phyloP scores from a whole-genome alignment of 1,139 yeast genomes.

The Protomyces pachydermus region DNA sequence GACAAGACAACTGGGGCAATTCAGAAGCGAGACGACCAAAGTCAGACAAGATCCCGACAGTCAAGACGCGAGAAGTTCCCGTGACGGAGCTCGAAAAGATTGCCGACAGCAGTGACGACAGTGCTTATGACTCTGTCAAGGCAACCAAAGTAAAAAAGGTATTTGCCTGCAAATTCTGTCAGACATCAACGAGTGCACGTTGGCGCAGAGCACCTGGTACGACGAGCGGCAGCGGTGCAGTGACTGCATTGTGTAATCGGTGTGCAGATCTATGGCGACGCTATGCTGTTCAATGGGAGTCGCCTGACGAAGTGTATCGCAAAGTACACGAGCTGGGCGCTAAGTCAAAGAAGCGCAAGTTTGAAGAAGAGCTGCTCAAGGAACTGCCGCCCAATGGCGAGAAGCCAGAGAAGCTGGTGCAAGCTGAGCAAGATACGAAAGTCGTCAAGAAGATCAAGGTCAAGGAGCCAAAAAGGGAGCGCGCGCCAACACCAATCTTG shows the following conservation, averaged over 20 bases:
- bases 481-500: conserved; percentile 32
- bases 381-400: conserved; percentile 43
- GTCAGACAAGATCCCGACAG: conserved; percentile 37
- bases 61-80: conserved; percentile 31
- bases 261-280: conserved; percentile 91
- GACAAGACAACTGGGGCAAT: conserved; percentile 76
- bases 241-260: conserved; percentile 66
- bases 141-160: conserved; percentile 41
- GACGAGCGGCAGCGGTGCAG: conserved; percentile 39
- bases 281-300: conserved; percentile 86
- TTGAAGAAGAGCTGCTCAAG: conserved; percentile 66
- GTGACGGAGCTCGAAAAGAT: conserved; percentile 35
- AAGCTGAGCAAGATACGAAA: neutral
- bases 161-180: conserved; percentile 63
- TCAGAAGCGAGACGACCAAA: conserved; percentile 66
- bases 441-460: conserved; percentile 1
- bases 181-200: conserved; percentile 49
- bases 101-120: conserved; percentile 67
- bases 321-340: conserved; percentile 47
- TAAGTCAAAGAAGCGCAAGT: conserved; percentile 53
- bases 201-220: conserved; percentile 74
- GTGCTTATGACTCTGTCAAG: conserved; percentile 57
- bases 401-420: conserved; percentile 34
- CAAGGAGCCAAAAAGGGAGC: conserved; percentile 51
- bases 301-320: conserved; percentile 62